Evolutionary conservation across 2,329 filamentous ascomycete species (phyloP), one percentile per base, ranked within the genome.

Genomic region (Claviceps fusiformis): DNA sequence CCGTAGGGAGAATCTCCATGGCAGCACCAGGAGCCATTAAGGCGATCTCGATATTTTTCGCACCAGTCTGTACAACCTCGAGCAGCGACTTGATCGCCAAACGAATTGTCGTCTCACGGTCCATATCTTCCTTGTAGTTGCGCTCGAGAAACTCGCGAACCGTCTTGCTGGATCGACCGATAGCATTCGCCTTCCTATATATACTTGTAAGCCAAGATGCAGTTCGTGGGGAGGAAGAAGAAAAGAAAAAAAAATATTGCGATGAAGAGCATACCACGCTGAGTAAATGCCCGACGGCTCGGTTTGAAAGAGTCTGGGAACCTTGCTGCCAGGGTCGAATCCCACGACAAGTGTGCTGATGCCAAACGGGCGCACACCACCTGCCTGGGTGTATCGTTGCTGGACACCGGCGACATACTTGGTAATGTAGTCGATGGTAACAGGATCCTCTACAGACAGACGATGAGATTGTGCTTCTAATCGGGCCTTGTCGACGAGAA

Each of bases 261-360:
- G 29, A 24, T 44, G 8, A 5, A 17, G 10, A 48, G 31, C 56
- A 47, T 79, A 97, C 93, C 93, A 98, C 70, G 93, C 93, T 56
- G 90, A 96, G 79, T 97, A 98, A 71, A 98, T 98, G 57, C 95
- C 93, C 60, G 90, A 95, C n/a, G 95, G 93, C 76, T 98, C 93
- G 4, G 93, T 98, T 81, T 96, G 92, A 73, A 97, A 98, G 58
- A 98, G 78, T 64, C 91, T 82, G 54, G 93, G 92, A 55, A 85
- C 85, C 67, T 86, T 85, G 77, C 90, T 92, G 63, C 88, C 89
- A 63, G 90, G 88, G 75, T 98, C 93, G 68, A 98, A 98, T n/a
- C 93, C 93, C 59, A 98, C 92, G 64, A 98, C 90, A 69, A 98
- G 78, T 45, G 92, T 97, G 76, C 90, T 96, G 71, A 98, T 96